phyloP scores from a whole-genome alignment of 345 rosid species.

The Gynandropsis gynandra region DNA sequence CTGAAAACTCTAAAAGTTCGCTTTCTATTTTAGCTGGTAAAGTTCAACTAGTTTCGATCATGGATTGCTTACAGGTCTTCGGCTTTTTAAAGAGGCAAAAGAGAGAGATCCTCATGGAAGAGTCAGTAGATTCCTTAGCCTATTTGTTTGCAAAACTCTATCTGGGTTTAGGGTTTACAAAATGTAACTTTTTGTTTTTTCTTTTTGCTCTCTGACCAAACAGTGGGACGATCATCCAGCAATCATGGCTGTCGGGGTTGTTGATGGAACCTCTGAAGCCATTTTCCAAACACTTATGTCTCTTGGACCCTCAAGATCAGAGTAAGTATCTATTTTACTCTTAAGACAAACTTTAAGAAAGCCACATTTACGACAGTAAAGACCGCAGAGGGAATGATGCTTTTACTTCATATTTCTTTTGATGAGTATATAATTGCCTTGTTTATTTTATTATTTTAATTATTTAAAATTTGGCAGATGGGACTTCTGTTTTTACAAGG shows the following conservation, averaged over 20 bases:
- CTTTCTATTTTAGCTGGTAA: slow-evolving; percentile 1
- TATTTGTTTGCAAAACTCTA: slow-evolving; percentile 1
- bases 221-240: slow-evolving; percentile 99
- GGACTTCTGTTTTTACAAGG: slow-evolving; percentile 94
- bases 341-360: neutral
- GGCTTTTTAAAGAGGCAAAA: slow-evolving; percentile 91
- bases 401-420: neutral
- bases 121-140: slow-evolving; percentile 37
- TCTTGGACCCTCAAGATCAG: slow-evolving; percentile 93
- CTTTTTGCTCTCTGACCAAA: slow-evolving; percentile 11
- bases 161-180: too few relatives aligned
- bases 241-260: slow-evolving; percentile 93
- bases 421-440: neutral
- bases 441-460: slow-evolving; percentile 1
- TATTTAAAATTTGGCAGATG: slow-evolving; percentile 46
- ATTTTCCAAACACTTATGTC: slow-evolving; percentile 89
- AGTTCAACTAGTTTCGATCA: slow-evolving; percentile 3
- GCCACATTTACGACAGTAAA: slow-evolving; percentile 2
- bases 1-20: neutral
- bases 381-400: neutral
- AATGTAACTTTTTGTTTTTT: slow-evolving; percentile 7
- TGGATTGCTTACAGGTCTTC: slow-evolving; percentile 50
- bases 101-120: slow-evolving; percentile 58
- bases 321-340: slow-evolving; percentile 38
- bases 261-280: slow-evolving; percentile 87